Conservation (phyloP, 2,329 filamentous ascomycete genomes). For the Fusarium lyarnte region DNA sequence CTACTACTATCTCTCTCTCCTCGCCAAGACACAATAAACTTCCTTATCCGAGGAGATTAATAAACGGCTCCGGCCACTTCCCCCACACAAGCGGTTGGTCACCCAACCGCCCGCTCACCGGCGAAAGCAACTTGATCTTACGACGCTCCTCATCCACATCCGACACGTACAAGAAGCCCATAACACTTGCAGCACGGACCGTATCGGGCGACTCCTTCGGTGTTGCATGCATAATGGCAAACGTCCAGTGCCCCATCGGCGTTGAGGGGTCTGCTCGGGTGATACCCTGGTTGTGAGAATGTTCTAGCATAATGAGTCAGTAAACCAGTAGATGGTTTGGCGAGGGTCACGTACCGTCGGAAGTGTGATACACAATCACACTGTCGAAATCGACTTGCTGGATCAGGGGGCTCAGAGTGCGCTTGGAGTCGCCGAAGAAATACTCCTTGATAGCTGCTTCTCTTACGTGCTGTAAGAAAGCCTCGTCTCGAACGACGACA, state of each 20-base stretch:
- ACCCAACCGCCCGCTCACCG: slow-evolving; percentile 83
- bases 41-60: slow-evolving; percentile 72
- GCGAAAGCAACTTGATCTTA: slow-evolving; percentile 82
- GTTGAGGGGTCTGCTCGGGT: slow-evolving; percentile 72
- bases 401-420: slow-evolving; percentile 85
- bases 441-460: slow-evolving; percentile 88
- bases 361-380: slow-evolving; percentile 76
- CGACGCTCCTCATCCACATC: slow-evolving; percentile 88
- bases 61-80: slow-evolving; percentile 84
- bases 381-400: slow-evolving; percentile 83
- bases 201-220: slow-evolving; percentile 74
- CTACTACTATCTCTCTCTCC: background rate
- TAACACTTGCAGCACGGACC: slow-evolving; percentile 82
- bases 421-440: slow-evolving; percentile 85
- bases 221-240: slow-evolving; percentile 85
- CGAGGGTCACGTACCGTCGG: slow-evolving; percentile 61
- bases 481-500: slow-evolving; percentile 78
- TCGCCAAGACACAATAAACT: background rate
- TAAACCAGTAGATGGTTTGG: slow-evolving; percentile 2
- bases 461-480: slow-evolving; percentile 76
- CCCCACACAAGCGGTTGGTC: slow-evolving; percentile 85
- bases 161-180: slow-evolving; percentile 93
- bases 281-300: slow-evolving; percentile 56
- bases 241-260: slow-evolving; percentile 79
- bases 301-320: slow-evolving; percentile 36